These are phyloP conservation scores for Neurospora sp. DNA, from an alignment of 495 filamentous ascomycete genomes.

Conservation along the genomic window DNA sequence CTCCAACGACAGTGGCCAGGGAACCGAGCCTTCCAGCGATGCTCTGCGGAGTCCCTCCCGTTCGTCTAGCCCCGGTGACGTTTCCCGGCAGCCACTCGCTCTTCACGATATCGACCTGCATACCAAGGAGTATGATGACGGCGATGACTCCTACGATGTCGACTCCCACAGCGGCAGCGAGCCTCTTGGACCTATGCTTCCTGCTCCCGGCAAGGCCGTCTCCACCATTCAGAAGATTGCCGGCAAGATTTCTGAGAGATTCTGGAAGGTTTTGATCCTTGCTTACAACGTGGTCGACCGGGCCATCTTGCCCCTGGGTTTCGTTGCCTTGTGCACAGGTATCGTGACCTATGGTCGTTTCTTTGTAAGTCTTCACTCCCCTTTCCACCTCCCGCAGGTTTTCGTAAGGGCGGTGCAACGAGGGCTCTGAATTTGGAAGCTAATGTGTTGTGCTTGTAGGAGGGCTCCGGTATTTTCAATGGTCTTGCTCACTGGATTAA, in stretches of 20 bases:
- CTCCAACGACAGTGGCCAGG: constrained; percentile 84
- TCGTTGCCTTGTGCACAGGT: constrained; percentile 49
- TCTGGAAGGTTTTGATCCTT: constrained; percentile 33
- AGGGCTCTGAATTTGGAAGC: constrained; percentile 33
- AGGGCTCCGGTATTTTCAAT: constrained; percentile 42
- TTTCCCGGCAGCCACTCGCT: constrained; percentile 32
- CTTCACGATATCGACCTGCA: constrained; percentile 34
- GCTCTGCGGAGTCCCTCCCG: constrained; percentile 56
- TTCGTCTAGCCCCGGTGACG: constrained; percentile 44
- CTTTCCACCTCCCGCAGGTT: background rate
- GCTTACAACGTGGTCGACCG: constrained; percentile 35
- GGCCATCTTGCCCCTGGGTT: constrained; percentile 41
- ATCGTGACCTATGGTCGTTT: constrained; percentile 46
- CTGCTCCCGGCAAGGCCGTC: constrained; percentile 6
- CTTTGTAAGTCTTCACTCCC: constrained; percentile 39
- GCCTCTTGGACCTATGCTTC: constrained; percentile 15
- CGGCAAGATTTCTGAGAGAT: constrained; percentile 29
- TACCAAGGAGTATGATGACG: constrained; percentile 36
- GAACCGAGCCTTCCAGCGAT: constrained; percentile 63
- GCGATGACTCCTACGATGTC: constrained; percentile 27
- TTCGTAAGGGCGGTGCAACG: constrained; percentile 14
- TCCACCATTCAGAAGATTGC: constrained; percentile 23
- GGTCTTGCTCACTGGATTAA: constrained; percentile 93
- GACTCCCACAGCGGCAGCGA: constrained; percentile 10
- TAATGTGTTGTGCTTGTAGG: constrained; percentile 3